A percentile compares a stretch with the other conserved stretches of the same genome.
These are phyloP conservation scores for Saksenaea oblongispora DNA, from an alignment of 371 early-diverging fungal genomes.

Conservation along the genomic window DNA sequence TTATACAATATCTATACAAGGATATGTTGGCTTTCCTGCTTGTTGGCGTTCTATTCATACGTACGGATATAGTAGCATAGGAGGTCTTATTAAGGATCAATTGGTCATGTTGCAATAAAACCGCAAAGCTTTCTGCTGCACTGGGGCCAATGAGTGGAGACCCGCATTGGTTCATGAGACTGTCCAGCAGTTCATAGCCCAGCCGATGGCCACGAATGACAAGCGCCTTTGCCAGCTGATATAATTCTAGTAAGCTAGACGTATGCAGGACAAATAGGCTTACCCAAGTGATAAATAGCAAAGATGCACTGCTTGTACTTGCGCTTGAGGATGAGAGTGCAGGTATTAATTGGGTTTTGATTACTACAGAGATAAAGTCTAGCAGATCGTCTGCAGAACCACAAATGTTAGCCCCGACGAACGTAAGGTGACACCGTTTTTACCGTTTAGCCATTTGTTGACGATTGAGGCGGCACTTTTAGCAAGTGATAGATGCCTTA, in stretches of 20 bases:
- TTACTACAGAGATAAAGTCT: constrained; percentile 5
- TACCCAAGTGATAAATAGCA: constrained; percentile 16
- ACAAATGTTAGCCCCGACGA: not conserved
- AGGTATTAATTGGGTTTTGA: constrained; percentile 7
- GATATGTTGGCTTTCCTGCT: not conserved
- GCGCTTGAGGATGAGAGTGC: constrained; percentile 3
- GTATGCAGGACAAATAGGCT: not conserved
- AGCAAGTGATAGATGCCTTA: constrained; percentile 36
- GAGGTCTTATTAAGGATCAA: constrained; percentile 65
- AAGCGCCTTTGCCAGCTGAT: constrained; percentile 63
- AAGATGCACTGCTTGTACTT: constrained; percentile 5
- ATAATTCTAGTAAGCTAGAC: not conserved
- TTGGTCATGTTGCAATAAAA: constrained; percentile 65
- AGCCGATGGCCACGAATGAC: constrained; percentile 49
- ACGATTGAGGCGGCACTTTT: constrained; percentile 49
- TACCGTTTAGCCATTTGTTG: constrained; percentile 54
- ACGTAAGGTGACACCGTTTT: not conserved
- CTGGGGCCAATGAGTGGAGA: constrained; percentile 43
- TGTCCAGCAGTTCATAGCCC: constrained; percentile 56
- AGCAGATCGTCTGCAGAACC: constrained; percentile 18
- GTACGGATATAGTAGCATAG: constrained; percentile 66
- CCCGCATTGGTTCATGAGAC: constrained; percentile 51
- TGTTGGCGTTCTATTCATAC: not conserved
- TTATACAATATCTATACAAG: constrained; percentile 62
- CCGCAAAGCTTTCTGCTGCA: constrained; percentile 65